phyloP scores from a whole-genome alignment of 2,329 filamentous ascomycete genomes.

The Hymenoscyphus infarciens region DNA sequence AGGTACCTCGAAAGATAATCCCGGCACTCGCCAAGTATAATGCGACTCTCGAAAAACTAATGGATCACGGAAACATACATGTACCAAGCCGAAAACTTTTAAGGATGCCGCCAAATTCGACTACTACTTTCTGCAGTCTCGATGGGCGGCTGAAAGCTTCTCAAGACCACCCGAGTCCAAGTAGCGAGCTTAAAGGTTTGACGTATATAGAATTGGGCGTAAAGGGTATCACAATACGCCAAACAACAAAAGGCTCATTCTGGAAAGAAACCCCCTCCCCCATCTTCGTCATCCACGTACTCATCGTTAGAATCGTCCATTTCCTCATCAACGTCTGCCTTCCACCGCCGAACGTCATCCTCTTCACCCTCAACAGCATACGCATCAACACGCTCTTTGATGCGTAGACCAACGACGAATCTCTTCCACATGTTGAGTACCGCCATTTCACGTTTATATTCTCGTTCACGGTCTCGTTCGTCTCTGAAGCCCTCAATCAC shows the following conservation, averaged over 20 bases:
- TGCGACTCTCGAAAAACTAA: neutral
- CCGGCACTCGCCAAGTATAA: neutral
- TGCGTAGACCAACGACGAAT: conserved; percentile 70
- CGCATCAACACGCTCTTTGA: conserved; percentile 32
- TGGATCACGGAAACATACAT: neutral
- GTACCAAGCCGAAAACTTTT: neutral
- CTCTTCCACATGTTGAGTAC: conserved; percentile 69
- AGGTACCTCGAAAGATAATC: neutral
- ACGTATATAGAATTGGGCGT: too few relatives aligned
- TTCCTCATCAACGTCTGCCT: conserved; percentile 52
- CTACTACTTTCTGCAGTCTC: neutral
- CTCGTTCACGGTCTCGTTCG: conserved; percentile 59
- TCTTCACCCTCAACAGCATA: conserved; percentile 29
- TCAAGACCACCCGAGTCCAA: too few relatives aligned
- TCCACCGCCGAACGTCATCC: conserved; percentile 46
- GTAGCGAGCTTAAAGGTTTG: too few relatives aligned
- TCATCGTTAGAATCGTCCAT: conserved; percentile 44
- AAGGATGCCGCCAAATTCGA: neutral
- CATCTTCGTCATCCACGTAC: conserved; percentile 38
- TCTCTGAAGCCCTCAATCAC: conserved; percentile 67
- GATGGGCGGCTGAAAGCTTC: neutral
- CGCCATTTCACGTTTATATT: conserved; percentile 57
- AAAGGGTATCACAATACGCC: neutral
- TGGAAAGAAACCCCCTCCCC: conserved; percentile 43
- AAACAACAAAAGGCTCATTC: conserved; percentile 27